These are phyloP conservation scores for Podosphaera aphanis DNA, from an alignment of 2,329 filamentous ascomycete genomes.

Conservation along the genomic window DNA sequence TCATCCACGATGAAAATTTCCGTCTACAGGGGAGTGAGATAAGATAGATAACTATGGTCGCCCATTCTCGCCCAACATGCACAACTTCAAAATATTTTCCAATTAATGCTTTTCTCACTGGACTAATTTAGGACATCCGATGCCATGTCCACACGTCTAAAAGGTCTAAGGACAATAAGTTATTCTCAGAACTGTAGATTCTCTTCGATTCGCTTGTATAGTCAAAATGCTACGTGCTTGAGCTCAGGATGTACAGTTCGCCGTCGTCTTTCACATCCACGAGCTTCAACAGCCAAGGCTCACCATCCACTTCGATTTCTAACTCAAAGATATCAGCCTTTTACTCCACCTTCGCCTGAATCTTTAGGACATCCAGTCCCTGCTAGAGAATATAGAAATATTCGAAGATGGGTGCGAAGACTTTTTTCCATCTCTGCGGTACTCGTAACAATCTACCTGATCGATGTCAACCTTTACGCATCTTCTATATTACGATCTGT, in stretches of 20 bases:
- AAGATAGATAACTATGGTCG: neutral
- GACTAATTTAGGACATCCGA: neutral
- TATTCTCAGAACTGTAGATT: neutral
- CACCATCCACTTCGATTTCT: slow-evolving; percentile 8
- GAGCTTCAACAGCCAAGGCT: neutral
- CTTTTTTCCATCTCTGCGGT: slow-evolving; percentile 36
- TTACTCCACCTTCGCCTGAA: slow-evolving; percentile 54
- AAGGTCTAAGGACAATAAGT: neutral
- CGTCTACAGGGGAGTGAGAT: neutral
- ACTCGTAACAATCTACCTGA: slow-evolving; percentile 36
- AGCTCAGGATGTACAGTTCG: neutral
- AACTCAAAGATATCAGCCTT: slow-evolving; percentile 30
- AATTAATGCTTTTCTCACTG: neutral
- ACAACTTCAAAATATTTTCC: neutral
- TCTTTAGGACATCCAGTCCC: slow-evolving; percentile 50
- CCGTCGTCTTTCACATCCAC: neutral
- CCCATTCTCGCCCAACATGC: neutral
- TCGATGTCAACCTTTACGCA: slow-evolving; percentile 57
- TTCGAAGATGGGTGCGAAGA: slow-evolving; percentile 55
- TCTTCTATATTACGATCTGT: slow-evolving; percentile 55
- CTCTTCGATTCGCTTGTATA: neutral
- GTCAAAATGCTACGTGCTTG: neutral
- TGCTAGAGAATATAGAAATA: slow-evolving; percentile 46
- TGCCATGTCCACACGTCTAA: neutral
- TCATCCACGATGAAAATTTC: neutral